Evolutionary conservation across 2,329 filamentous ascomycete species (phyloP).

Genomic region (Paracamarosporium sp.): DNA sequence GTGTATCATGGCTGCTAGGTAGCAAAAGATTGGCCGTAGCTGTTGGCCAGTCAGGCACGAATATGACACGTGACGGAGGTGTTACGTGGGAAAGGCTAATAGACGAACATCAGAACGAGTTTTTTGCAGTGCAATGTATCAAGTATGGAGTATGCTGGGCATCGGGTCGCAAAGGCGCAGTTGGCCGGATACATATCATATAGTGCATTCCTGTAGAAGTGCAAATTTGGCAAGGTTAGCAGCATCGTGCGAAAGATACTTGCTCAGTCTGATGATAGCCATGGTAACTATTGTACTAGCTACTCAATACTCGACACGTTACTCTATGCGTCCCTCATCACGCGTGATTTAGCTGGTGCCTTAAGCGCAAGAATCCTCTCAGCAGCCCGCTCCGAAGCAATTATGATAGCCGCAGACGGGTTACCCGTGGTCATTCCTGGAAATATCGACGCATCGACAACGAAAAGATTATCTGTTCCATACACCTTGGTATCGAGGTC

Average conservation of each 20-base stretch:
- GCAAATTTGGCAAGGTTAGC: background rate
- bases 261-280: background rate
- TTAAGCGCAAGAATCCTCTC: constrained; percentile 35
- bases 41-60: constrained; percentile 1
- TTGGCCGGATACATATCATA: background rate
- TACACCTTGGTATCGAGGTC: constrained; percentile 57
- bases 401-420: constrained; percentile 34
- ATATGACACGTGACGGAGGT: background rate
- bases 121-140: constrained; percentile 1
- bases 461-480: constrained; percentile 48
- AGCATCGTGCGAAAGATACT: background rate
- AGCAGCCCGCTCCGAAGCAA: constrained; percentile 33
- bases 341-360: constrained; percentile 1
- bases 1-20: constrained; percentile 1
- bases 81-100: background rate
- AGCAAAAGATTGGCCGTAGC: background rate
- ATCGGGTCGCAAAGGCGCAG: background rate
- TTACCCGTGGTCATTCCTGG: constrained; percentile 45
- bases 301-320: background rate
- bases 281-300: background rate
- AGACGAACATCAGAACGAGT: background rate
- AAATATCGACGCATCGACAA: constrained; percentile 54
- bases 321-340: background rate
- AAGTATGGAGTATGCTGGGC: background rate
- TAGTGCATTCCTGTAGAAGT: background rate